Evolutionary conservation across 208 protist genomes (phyloP).

Genomic region (Leishmania major): DNA sequence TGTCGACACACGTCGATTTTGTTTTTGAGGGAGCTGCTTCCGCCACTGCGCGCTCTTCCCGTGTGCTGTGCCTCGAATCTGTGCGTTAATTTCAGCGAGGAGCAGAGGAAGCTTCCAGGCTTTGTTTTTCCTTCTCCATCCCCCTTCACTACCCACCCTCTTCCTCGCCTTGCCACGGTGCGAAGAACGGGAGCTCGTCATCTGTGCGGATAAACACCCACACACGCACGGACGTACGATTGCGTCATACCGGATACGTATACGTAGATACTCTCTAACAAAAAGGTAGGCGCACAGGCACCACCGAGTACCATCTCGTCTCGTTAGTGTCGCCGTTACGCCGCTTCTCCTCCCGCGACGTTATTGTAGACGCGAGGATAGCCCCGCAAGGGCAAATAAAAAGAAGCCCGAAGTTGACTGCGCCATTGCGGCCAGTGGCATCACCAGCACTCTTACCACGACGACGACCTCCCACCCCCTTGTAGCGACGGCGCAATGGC

Average conservation of each 20-base stretch:
- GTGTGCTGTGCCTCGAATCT: neutral
- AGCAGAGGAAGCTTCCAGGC: neutral
- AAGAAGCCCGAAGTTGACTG: neutral
- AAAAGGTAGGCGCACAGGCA: neutral
- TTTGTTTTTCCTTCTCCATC: too few relatives aligned
- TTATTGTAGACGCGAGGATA: neutral
- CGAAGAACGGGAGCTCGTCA: neutral
- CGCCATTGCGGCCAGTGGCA: neutral
- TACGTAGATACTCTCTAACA: neutral
- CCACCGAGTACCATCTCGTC: neutral
- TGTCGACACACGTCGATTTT: neutral
- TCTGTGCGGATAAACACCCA: neutral
- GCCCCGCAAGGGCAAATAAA: neutral
- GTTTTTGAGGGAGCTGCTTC: neutral
- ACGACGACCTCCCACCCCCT: neutral
- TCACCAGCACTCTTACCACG: neutral
- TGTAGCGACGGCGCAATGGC: constrained; percentile 2
- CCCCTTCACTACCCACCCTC: neutral
- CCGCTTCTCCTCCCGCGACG: too few relatives aligned
- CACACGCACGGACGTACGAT: neutral
- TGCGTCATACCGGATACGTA: neutral
- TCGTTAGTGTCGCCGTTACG: neutral
- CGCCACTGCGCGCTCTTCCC: too few relatives aligned
- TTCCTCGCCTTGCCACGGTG: neutral
- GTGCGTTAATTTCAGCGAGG: neutral